Evolutionary conservation across 1,139 yeast species (phyloP), one percentile per base, ranked within the genome.

Genomic region (Blastobotrys elegans): DNA sequence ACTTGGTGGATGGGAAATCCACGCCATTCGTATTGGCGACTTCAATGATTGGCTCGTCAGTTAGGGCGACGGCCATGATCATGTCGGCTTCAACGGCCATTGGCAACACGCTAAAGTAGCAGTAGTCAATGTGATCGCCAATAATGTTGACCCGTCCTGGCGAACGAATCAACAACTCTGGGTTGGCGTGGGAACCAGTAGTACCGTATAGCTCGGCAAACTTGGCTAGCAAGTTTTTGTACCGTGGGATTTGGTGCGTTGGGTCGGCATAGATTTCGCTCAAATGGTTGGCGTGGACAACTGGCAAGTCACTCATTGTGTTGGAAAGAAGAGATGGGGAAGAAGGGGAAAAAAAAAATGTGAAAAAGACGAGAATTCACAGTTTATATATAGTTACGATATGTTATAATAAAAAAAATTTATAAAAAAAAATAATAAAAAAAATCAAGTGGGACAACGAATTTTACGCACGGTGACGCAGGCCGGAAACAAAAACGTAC

Each of bases 91-190:
- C 84, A 42, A 82, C 79, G 7, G 90, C 88, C 82, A 83, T 77
- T n/a, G 90, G 90, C 56, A 83, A 71, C 14, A 80, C 85, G 2
- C 86, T 74, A 60, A 80, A 83, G 60, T 75, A 74, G 52, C 80
- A 77, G 61, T 82, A 83, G 66, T 83, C 90, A 49, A 83, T 78
- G 61, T 83, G 90, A 55, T 83, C 90, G 35, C 90, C 90, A 52
- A 83, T 80, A 53, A 83, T 68, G 62, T 83, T 83, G 50, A 83
- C 90, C 58, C 90, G 69, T 35, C 90, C 90, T 3, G 90, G 90
- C 16, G 86, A 76, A 50, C 89, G 72, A 36, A 82, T 69, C 40
- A 77, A 63, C 56, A 79, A 77, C 26, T 67, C 67, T 4, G 79
- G 75, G 11, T 43, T 43, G 10, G 56, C 56, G 22, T 16, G 11